These are phyloP conservation scores for Omphalotus guepiniiformis DNA, from an alignment of 768 basidiomycete species.

Conservation along the genomic window DNA sequence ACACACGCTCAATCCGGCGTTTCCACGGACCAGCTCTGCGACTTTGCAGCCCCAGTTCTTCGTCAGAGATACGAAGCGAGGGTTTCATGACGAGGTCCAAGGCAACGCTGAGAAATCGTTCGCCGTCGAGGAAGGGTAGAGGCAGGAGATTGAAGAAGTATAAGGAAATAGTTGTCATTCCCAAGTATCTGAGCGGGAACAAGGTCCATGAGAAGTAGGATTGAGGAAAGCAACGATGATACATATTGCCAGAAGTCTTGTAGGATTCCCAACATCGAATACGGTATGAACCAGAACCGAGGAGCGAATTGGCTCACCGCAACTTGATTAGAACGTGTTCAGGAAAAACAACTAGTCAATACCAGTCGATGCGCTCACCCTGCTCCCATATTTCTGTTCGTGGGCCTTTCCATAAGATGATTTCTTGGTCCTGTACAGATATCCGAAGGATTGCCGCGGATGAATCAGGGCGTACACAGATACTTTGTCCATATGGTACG, in stretches of 20 bases:
- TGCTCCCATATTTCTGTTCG: slow-evolving; percentile 59
- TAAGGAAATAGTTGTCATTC: slow-evolving; percentile 68
- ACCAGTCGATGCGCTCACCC: slow-evolving; percentile 36
- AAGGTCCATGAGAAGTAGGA: background rate
- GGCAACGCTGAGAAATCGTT: slow-evolving; percentile 42
- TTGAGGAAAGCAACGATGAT: background rate
- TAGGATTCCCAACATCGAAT: slow-evolving; percentile 34
- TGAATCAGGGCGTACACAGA: slow-evolving; percentile 52
- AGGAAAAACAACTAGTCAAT: background rate
- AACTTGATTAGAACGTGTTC: slow-evolving; percentile 34
- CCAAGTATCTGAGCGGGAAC: slow-evolving; percentile 45
- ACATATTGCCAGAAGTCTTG: slow-evolving; percentile 54
- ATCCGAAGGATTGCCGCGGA: slow-evolving; percentile 55
- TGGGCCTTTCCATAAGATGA: slow-evolving; percentile 75
- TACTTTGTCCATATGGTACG: too few relatives aligned
- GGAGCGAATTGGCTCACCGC: slow-evolving; percentile 46
- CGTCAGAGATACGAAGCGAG: too few relatives aligned
- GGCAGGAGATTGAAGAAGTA: slow-evolving; percentile 84
- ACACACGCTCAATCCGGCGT: too few relatives aligned
- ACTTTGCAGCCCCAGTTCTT: too few relatives aligned
- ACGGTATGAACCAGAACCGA: slow-evolving; percentile 34
- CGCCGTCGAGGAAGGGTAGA: slow-evolving; percentile 66
- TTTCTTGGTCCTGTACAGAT: slow-evolving; percentile 21
- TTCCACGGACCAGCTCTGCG: too few relatives aligned
- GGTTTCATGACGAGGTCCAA: slow-evolving; percentile 11